A percentile compares a stretch with the other conserved stretches of the same genome.
Evolutionary conservation across 1,284 basidiomycete genomes (phyloP).

Genomic region (Cutaneotrichosporon dermatis): DNA sequence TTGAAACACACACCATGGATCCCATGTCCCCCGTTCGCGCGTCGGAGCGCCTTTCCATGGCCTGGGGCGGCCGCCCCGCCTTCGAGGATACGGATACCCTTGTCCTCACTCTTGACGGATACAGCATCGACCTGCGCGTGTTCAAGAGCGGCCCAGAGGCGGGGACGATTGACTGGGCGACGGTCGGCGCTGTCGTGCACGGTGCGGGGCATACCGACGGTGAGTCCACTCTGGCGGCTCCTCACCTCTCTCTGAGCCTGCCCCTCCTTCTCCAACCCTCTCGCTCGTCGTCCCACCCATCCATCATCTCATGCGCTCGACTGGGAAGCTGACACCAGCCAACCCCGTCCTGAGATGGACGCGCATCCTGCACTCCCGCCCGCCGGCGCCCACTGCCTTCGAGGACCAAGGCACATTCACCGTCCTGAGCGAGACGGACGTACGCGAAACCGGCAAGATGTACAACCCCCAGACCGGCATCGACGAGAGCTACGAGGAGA

Average conservation of each 20-base stretch:
- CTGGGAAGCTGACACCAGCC: conserved; percentile 6
- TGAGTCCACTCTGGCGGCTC: background rate
- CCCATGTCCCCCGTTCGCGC: conserved; percentile 27
- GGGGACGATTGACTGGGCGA: conserved; percentile 31
- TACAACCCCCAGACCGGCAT: conserved; percentile 27
- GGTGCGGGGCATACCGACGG: conserved; percentile 19
- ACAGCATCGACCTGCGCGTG: conserved; percentile 34
- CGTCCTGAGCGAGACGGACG: conserved; percentile 29
- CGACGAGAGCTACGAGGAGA: conserved; percentile 32
- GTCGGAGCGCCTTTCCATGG: conserved; percentile 35
- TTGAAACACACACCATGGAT: background rate
- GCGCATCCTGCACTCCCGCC: conserved; percentile 29
- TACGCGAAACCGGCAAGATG: conserved; percentile 34
- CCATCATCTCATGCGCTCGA: background rate
- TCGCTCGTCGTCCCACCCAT: background rate
- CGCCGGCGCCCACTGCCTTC: conserved; percentile 12
- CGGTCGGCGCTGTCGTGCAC: conserved; percentile 20
- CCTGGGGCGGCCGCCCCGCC: conserved; percentile 28
- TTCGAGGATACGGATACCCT: conserved; percentile 39
- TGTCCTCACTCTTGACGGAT: conserved; percentile 34
- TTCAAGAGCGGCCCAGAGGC: conserved; percentile 18
- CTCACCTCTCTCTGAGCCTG: too few species aligned
- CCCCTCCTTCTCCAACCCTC: background rate
- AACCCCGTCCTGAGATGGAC: conserved; percentile 29
- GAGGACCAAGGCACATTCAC: conserved; percentile 31